Evolutionary conservation across 2,329 filamentous ascomycete species (phyloP).

Genomic region (Alternaria sp.): DNA sequence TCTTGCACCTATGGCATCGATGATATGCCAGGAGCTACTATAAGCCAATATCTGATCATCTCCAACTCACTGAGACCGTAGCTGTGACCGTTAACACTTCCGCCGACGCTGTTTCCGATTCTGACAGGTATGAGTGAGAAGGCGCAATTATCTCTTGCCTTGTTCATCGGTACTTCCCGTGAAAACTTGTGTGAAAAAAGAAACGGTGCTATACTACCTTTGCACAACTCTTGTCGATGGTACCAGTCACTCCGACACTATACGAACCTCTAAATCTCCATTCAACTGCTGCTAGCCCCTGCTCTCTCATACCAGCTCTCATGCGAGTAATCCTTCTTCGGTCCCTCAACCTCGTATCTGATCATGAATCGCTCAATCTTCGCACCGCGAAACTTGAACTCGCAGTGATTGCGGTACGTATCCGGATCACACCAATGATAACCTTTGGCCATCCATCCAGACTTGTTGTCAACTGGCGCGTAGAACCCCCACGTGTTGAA

Average conservation of each 20-base stretch:
- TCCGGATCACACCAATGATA: conserved; percentile 77
- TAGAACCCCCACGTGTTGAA: conserved; percentile 78
- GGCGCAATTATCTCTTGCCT: background rate
- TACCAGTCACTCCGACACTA: background rate
- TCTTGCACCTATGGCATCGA: background rate
- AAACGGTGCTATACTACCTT: background rate
- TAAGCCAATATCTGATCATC: background rate
- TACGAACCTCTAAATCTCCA: background rate
- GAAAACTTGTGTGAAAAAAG: background rate
- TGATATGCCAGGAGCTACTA: background rate
- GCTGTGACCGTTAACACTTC: background rate
- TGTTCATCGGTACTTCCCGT: background rate
- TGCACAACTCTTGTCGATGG: background rate
- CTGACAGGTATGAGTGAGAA: background rate
- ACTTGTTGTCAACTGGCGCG: conserved; percentile 34
- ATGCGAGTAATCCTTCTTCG: conserved; percentile 74
- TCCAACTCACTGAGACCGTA: background rate
- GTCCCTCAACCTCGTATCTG: conserved; percentile 73
- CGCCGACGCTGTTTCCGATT: no score
- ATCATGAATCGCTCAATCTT: conserved; percentile 51
- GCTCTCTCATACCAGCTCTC: conserved; percentile 50
- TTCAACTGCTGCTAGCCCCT: background rate
- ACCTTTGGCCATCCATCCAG: conserved; percentile 69
- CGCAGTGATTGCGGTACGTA: conserved; percentile 74
- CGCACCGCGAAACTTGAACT: conserved; percentile 63